Base-by-base conservation (phyloP, 2,329 filamentous ascomycete genomes). In the Coniosporium tulheliwenetii region DNA sequence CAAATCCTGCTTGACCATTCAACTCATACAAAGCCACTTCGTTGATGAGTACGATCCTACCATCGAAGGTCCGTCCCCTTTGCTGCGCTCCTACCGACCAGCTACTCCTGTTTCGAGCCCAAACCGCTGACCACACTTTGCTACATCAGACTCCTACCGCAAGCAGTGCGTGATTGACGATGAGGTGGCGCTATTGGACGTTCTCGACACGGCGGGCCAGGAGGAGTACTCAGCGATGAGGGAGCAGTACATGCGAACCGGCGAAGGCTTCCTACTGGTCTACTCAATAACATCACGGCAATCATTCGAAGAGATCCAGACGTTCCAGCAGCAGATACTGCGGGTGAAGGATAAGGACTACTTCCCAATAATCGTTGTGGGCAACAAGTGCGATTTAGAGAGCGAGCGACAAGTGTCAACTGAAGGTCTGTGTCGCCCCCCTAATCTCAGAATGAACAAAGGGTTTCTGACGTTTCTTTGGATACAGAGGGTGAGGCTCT, bases 121-220 rank as follows among this genome's bases (percentile, higher is more conserved):
- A 38, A 32, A 29, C 19, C n/a, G 12, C 41, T 42, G 10, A 45
- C 41, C 13, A 29, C 30, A 14, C 5, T 26, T 4, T 36, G 14
- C 29, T 19, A 39, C 29, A 42, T 40, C 61, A 98, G 91, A 98
- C 61, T 96, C 91, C 47, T 98, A 98, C 73, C 86, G 91, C 70
- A 98, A 98, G 80, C 91, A 96, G 74, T 96, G 91, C 63, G 81
- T 94, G 53, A 93, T 98, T 62, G 91, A 98, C 61, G 91, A 96
- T 54, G 91, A 98, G 67, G 86, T 95, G 51, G 91, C 91, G 39
- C 76, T 98, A 45, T 81, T 98, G 63, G 91, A 98, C 64, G 91
- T 98, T 48, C 80, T 96, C 61, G 91, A 98, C 65, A 98, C 91
- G 41, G 91, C 91, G 47, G 91, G 91, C 45, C 91, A 98, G 65